phyloP scores from a whole-genome alignment of 1,284 basidiomycete species.

The Marasmius fiardii region DNA sequence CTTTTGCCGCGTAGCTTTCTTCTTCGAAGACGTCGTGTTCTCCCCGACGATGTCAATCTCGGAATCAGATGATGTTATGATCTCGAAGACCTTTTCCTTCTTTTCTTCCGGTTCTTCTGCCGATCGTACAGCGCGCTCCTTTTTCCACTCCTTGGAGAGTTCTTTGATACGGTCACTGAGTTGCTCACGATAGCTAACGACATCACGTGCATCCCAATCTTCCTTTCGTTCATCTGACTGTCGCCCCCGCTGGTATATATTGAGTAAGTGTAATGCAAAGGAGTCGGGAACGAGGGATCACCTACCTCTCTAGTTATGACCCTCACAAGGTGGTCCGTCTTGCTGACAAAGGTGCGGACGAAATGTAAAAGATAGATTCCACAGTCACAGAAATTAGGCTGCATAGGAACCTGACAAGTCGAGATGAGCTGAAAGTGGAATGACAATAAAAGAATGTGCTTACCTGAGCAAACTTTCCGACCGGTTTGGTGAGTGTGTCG shows the following conservation, averaged over 20 bases:
- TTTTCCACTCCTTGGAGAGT: slow-evolving; percentile 42
- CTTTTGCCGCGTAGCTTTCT: not conserved
- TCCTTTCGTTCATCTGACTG: slow-evolving; percentile 31
- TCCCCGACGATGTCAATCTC: not conserved
- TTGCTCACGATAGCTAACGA: slow-evolving; percentile 30
- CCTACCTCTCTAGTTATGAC: slow-evolving; percentile 41
- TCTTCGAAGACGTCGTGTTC: not conserved
- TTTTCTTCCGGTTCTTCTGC: slow-evolving; percentile 28
- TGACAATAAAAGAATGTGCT: slow-evolving; percentile 15
- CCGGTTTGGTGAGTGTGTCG: slow-evolving; percentile 37
- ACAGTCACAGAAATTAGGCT: slow-evolving; percentile 86
- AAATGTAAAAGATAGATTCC: slow-evolving; percentile 84
- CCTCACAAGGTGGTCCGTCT: slow-evolving; percentile 43
- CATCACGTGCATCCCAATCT: slow-evolving; percentile 46
- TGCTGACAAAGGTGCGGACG: slow-evolving; percentile 64
- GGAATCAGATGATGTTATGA: slow-evolving; percentile 1
- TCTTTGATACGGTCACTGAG: slow-evolving; percentile 29
- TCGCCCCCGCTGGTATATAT: slow-evolving; percentile 18
- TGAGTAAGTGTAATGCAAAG: too few species aligned
- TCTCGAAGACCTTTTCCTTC: slow-evolving; percentile 10
- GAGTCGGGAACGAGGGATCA: slow-evolving; percentile 7
- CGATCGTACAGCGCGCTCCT: slow-evolving; percentile 29
- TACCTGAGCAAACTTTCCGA: slow-evolving; percentile 47
- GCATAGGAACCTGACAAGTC: slow-evolving; percentile 61
- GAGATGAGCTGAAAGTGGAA: slow-evolving; percentile 1